Base-by-base conservation (phyloP, 805 yeast species). In the Candida peoriensis region DNA sequence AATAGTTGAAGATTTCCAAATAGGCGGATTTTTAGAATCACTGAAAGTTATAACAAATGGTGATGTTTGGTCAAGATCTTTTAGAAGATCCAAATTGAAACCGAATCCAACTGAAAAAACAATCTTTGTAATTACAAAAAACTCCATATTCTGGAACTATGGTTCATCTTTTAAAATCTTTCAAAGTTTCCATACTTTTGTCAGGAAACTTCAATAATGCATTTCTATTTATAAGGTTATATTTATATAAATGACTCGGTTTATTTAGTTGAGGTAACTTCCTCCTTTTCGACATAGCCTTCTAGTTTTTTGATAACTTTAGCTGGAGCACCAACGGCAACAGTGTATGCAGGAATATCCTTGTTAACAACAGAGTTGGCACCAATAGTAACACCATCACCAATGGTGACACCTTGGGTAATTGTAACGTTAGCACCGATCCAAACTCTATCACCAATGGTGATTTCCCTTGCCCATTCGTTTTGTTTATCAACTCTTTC, bases 361-460 rank as follows among this genome's bases (percentile, higher is more conserved):
- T 62, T 72, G 14, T 70, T 67, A 16, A 82, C 86, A 3, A 79
- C 78, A 7, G 80, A 60, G 4, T 85, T 86, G 4, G 88, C 85
- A 3, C 80, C 89, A 28, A 81, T 64, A 2, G 76, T 75, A 4
- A 69, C 66, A 8, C 73, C 71, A 32, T 74, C 72, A 11, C 88
- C 89, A 29, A 81, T 66, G 1, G 70, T 73, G 9, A 78, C 79
- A 8, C 88, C 89, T 2, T 84, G 82, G 33, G 80, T 55, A 8
- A 82, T 66, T 1, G 62, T 60, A 12, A 61, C 74, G 26, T 66
- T 64, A 1, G 78, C 64, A 12, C 84, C 85, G 26, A 81, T 60
- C 90, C 89, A 81, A 8, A 78, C 83, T 41, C 73, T 70, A 51
- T 76, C 67, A 3, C 81, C 86, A 23, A 82, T 74, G 3, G 52